phyloP scores from a whole-genome alignment of 2,329 filamentous ascomycete species.

The Dothideomycetes sp. region DNA sequence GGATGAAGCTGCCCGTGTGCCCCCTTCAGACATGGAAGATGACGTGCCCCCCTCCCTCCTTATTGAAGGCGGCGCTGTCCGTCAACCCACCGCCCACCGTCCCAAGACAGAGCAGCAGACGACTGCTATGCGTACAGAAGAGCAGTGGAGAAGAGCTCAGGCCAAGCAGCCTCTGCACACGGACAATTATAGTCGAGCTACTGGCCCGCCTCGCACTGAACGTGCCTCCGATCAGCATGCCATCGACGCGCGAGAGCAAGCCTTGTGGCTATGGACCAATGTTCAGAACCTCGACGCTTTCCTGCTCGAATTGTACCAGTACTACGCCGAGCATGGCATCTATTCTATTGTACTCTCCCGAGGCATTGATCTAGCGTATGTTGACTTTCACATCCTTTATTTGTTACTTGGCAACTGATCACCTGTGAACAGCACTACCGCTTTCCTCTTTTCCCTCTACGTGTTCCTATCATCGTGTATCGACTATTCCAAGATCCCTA shows the following conservation, averaged over 20 bases:
- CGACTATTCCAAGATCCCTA: constrained; percentile 62
- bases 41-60: constrained; percentile 55
- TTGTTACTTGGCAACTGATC: background rate
- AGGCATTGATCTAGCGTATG: constrained; percentile 61
- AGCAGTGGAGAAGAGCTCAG: constrained; percentile 40
- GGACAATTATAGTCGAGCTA: constrained; percentile 9
- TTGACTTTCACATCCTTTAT: constrained; percentile 13
- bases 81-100: background rate
- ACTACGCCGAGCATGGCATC: constrained; percentile 72
- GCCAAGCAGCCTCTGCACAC: constrained; percentile 33
- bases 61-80: constrained; percentile 34
- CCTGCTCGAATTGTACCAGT: constrained; percentile 74
- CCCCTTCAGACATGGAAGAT: constrained; percentile 1
- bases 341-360: constrained; percentile 73
- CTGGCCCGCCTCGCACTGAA: background rate
- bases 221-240: constrained; percentile 5
- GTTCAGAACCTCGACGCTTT: constrained; percentile 83
- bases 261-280: constrained; percentile 89
- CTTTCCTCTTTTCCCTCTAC: constrained; percentile 71
- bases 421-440: constrained; percentile 53
- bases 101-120: constrained; percentile 16
- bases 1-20: background rate
- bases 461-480: constrained; percentile 81
- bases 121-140: constrained; percentile 17
- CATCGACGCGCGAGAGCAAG: constrained; percentile 58